A percentile compares a stretch with the other conserved stretches of the same genome.
Conservation (phyloP, 129 eudicot species). For the Dittrichia graveolens region DNA sequence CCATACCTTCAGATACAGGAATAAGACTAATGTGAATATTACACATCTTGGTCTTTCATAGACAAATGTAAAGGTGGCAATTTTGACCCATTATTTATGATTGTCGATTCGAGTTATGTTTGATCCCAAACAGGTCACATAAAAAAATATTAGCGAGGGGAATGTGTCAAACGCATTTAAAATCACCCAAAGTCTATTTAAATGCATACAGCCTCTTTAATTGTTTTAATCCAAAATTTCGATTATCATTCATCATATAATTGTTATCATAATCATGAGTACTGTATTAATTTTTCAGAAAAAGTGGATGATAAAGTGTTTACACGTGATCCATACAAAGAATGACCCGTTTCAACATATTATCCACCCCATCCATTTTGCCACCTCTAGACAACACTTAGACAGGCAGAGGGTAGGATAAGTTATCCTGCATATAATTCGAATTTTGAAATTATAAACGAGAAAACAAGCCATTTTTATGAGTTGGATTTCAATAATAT, state of each 20-base stretch:
- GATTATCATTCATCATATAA: too few species aligned
- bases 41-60: conserved; percentile 16
- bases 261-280: background rate
- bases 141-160: background rate
- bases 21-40: background rate
- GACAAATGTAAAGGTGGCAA: background rate
- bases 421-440: background rate
- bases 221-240: background rate
- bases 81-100: background rate
- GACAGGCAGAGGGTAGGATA: background rate
- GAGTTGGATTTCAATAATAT: conserved; percentile 10
- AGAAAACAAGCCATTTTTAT: background rate
- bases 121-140: conserved; percentile 4
- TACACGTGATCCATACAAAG: background rate
- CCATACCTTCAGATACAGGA: conserved; percentile 54
- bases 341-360: background rate
- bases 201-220: background rate
- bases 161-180: background rate
- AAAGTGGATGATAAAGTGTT: background rate
- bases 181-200: background rate
- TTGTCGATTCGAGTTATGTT: background rate
- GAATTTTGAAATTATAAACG: background rate
- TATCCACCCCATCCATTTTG: background rate
- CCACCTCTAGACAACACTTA: background rate
- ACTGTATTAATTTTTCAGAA: background rate